phyloP scores from a whole-genome alignment of 148 eudicot species.

The Chenopodium suecicum region DNA sequence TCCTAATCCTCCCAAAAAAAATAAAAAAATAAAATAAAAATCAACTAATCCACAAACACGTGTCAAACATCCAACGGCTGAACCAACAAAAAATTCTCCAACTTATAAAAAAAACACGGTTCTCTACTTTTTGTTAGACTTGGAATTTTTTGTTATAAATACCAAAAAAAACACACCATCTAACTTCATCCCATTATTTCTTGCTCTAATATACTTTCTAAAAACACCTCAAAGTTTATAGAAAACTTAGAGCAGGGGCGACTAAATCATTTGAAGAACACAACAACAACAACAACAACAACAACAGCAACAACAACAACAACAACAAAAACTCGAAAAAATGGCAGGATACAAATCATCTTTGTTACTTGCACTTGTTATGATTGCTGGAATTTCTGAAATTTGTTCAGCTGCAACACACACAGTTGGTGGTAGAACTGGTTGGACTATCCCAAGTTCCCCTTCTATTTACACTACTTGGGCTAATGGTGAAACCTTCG shows the following conservation, averaged over 20 bases:
- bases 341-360: slow-evolving; percentile 29
- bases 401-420: slow-evolving; percentile 18
- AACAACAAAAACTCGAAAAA: neutral
- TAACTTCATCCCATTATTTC: neutral
- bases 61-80: slow-evolving; percentile 24
- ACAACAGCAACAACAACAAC: neutral
- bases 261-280: neutral
- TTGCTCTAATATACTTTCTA: neutral
- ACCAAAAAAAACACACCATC: neutral
- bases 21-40: neutral
- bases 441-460: slow-evolving; percentile 37
- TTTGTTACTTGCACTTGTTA: slow-evolving; percentile 3
- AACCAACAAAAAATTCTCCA: slow-evolving; percentile 13
- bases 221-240: neutral
- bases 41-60: slow-evolving; percentile 8
- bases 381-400: slow-evolving; percentile 11
- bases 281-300: neutral
- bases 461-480: slow-evolving; percentile 44
- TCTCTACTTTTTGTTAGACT: neutral
- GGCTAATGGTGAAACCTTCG: slow-evolving; percentile 48
- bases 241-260: slow-evolving; percentile 11
- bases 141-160: slow-evolving; percentile 10
- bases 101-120: slow-evolving; percentile 5
- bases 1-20: neutral
- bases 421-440: slow-evolving; percentile 36